phyloP scores from a whole-genome alignment of 2,329 filamentous ascomycete species.

The Penicillium brasilianum region DNA sequence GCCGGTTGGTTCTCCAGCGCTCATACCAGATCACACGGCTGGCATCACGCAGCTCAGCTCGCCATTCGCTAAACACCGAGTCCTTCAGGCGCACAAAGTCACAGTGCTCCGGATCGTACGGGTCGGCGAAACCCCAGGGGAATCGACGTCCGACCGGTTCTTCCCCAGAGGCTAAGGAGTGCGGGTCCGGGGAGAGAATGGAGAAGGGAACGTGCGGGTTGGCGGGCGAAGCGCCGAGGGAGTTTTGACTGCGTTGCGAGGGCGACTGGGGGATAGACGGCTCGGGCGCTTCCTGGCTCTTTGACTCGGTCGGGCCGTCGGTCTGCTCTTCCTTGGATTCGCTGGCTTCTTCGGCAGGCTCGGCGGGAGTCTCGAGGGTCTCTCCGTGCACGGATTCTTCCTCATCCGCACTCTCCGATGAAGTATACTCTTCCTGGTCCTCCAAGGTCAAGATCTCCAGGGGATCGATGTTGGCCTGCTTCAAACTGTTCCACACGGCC shows the following conservation, averaged over 20 bases:
- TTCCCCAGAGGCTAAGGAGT: slow-evolving; percentile 62
- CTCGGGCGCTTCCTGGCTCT: slow-evolving; percentile 1
- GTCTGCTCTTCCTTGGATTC: slow-evolving; percentile 24
- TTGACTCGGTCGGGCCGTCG: slow-evolving; percentile 22
- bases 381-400: slow-evolving; percentile 36
- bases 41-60: slow-evolving; percentile 84
- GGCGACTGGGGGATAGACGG: slow-evolving; percentile 35
- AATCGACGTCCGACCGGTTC: slow-evolving; percentile 78
- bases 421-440: slow-evolving; percentile 69
- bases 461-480: slow-evolving; percentile 83
- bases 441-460: slow-evolving; percentile 84
- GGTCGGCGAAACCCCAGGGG: slow-evolving; percentile 96
- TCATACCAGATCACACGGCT: slow-evolving; percentile 95
- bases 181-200: slow-evolving; percentile 90
- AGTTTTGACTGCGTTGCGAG: slow-evolving; percentile 47
- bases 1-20: slow-evolving; percentile 75
- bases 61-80: slow-evolving; percentile 91
- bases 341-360: slow-evolving; percentile 32
- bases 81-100: slow-evolving; percentile 92
- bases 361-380: slow-evolving; percentile 19
- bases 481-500: slow-evolving; percentile 85
- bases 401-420: slow-evolving; percentile 54
- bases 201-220: slow-evolving; percentile 82
- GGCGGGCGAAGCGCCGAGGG: slow-evolving; percentile 53
- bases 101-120: slow-evolving; percentile 88